These are phyloP conservation scores for Aegilops sharonensis DNA, from an alignment of 176 grass and related monocot species.

Conservation along the genomic window DNA sequence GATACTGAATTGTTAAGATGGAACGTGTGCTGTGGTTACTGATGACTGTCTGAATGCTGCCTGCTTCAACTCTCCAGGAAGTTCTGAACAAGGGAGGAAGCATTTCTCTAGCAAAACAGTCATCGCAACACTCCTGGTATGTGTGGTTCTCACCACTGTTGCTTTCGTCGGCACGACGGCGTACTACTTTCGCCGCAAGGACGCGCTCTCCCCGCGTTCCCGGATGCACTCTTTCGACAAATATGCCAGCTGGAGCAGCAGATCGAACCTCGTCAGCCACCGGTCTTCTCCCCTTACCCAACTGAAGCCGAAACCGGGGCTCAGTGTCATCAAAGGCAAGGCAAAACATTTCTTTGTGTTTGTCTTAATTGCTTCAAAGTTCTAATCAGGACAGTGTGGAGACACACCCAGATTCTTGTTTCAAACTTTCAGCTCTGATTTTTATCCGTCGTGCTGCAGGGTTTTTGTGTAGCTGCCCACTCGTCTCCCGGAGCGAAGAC, in stretches of 20 bases:
- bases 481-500: constrained; percentile 26
- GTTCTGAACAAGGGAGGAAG: constrained; percentile 38
- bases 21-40: not conserved
- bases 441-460: constrained; percentile 14
- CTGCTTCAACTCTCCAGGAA: constrained; percentile 44
- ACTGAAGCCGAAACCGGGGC: constrained; percentile 24
- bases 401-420: constrained; percentile 14
- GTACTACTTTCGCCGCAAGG: constrained; percentile 77
- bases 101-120: constrained; percentile 57
- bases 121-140: constrained; percentile 68
- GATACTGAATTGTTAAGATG: not conserved
- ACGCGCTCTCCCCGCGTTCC: constrained; percentile 45
- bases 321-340: constrained; percentile 55
- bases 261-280: constrained; percentile 73
- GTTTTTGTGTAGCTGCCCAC: constrained; percentile 45
- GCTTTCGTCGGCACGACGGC: constrained; percentile 51
- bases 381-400: not conserved
- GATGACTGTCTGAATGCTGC: constrained; percentile 6
- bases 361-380: not conserved
- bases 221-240: constrained; percentile 60
- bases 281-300: constrained; percentile 54
- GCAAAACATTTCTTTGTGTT: not conserved
- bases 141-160: constrained; percentile 59
- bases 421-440: not conserved
- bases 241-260: constrained; percentile 77